Evolutionary conservation across 2,329 filamentous ascomycete species (phyloP), one percentile per base, ranked within the genome.

Genomic region (Clarireedia monteithiana): DNA sequence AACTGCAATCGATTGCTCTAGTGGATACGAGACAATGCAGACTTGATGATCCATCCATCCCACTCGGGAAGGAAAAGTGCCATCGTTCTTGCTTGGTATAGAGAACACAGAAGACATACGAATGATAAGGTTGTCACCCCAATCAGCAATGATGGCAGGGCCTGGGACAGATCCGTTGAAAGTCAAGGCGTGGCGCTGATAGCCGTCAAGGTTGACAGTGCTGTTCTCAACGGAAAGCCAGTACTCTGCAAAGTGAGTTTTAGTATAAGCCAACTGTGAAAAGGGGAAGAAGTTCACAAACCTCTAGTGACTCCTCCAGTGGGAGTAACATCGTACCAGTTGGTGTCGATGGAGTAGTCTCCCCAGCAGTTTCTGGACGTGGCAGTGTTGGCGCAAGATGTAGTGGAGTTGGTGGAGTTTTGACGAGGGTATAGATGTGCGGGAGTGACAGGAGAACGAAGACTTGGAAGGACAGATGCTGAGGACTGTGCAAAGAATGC

Each of bases 181-280:
- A 24, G 69, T 59, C n/a, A 72, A 75, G 58, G 89, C 81, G 64
- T 87, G 86, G 36, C 68, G 66, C 4, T 60, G 56, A 52, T 66
- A 69, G 7, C 74, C 74, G 66, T 76, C 74, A 12, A 71, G 72
- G 5, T 66, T 61, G 30, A 71, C 30, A 9, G 64, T 67, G 2
- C 53, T 53, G 39, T 66, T 66, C 34, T 62, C 55, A 36, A 63
- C 59, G 14, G 58, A 59, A 24, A 67, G 57, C 63, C 63, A 65
- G 49, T 66, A 67, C 60, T 66, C 44, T 53, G 7, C 24, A 45
- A 39, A 14, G 26, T n/a, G 6, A 10, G n/a, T 54, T 20, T 20
- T 26, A 54, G 36, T 17, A 17, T 58, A 47, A 63, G 55, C 48
- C 45, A 42, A 40, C 39, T 55, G 17, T 24, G 34, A 4, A 30